Base-by-base conservation (phyloP, 352 stramenopile species). In the Phytophthora rubi region DNA sequence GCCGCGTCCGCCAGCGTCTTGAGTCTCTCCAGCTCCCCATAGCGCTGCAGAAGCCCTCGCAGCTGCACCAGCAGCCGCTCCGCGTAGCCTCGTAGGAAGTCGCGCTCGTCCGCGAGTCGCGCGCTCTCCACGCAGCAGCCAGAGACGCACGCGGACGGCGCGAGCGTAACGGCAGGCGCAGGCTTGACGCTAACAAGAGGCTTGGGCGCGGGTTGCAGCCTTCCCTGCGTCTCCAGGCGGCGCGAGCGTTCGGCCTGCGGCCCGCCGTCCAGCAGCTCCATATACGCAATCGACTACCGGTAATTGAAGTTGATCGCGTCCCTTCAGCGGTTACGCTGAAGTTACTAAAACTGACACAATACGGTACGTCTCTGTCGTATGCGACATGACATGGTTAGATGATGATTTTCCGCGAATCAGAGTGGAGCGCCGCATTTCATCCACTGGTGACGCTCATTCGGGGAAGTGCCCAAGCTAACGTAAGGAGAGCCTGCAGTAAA, bases 21-120 rank as follows among this genome's bases (percentile, higher is more conserved):
- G 13, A 95, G 83, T n/a, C 80, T 80, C 37, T 95, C 85, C 23
- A 93, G 63, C 56, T 95, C 87, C 8, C 85, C 83, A 32, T 95
- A 79, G 32, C 88, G 91, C 26, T 88, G 72, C 21, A 95, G 62
- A 18, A 91, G 53, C 2, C 59, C 30, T 12, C 87, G 79, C 6
- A 95, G 59, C 54, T 93, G 84, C 18, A 84, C 76, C 32, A 95
- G 59, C 23, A 93, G 53, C 8, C 85, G 76, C 73, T 92, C 83
- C 5, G 90, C 79, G 32, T 93, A 95, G 21, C 77, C 77, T 13
- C 76, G 74, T 9, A 95, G 53, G 62, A 93, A 93, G 23, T 76
- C 67, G 44, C 90, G 84, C 55, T 95, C 87, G 15, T 92, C 81
- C 7, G 70, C 52, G 13, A 92, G 68, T 39, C 79, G 61, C 16